Base-by-base conservation (phyloP, 2,329 filamentous ascomycete genomes). In the Exserohilum turcica region DNA sequence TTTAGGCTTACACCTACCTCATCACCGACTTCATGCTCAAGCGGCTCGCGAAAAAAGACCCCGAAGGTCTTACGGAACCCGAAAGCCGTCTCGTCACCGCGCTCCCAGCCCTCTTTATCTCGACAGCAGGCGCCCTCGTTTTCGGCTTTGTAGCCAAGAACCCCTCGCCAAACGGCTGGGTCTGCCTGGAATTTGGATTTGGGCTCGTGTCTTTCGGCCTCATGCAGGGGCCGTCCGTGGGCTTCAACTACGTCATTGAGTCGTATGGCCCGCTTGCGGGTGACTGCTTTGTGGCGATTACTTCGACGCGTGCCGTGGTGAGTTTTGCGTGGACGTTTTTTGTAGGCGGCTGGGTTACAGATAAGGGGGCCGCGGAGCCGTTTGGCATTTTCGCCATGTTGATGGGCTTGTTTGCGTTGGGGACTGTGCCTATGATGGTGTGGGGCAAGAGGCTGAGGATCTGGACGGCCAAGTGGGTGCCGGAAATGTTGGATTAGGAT, bases 311-410 rank as follows among this genome's bases (percentile, higher is more conserved):
- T 3, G 74, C 79, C 9, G 66, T 82, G 5, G 76, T 85, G 7
- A 74, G 77, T 0, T 84, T 84, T 58, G 76, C 79, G 0, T 84
- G 81, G 80, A 81, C 79, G 0, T 83, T 83, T 48, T 83, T 84
- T 38, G 77, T 80, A 0, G 75, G 75, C 2, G 69, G 76, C 3
- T 84, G 81, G 82, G 73, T 82, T 0, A 59, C 68, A 1, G 42
- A 68, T 0, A 65, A 62, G 0, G 82, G 82, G 0, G 59, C 76
- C 1, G 76, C 81, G 0, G 68, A 80, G 46, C 77, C 80, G 0
- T 84, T 84, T 64, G 82, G 81, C 0, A 76, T 83, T 3, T 83
- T 83, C 56, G 79, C 77, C 0, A 78, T 79, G 66, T 60, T 83
- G 2, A 78, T 83, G 78, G 80, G 78, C 0, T 21, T 81, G 0